Base-by-base conservation (phyloP, 164 flowering plant species). In the Piper betle region DNA sequence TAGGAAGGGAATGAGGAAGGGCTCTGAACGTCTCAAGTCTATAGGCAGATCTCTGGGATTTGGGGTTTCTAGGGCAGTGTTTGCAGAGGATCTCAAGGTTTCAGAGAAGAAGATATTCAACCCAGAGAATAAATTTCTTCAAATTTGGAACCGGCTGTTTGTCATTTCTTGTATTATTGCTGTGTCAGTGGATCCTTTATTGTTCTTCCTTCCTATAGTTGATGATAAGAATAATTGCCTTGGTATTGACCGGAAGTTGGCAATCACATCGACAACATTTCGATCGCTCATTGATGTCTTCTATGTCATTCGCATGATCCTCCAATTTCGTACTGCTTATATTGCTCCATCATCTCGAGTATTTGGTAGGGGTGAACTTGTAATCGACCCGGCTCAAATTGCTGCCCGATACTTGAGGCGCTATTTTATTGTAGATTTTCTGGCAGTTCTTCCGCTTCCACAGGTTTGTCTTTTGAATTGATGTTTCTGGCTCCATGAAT, bases 321-420 rank as follows among this genome's bases (percentile, higher is more conserved):
- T 94, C 52, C 96, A 88, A 64, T 94, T 91, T 64, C 87, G 96
- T 25, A 94, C 97, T 33, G 99, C 96, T 62, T 94, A 79, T 68
- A 88, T 94, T 77, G 99, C 99, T 39, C 99, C 97, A 54, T 85
- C 96, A 57, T 94, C 99, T 70, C 84, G 97, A 64, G 99, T 91
- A 52, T 94, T 94, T 76, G 99, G 99, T 55, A 80, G 97, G 55
- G 99, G 99, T 68, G 99, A 86, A 79, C 99, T 94, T 71, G 97
- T 91, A 48, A 84, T 88, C 62, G 91, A 91, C 76, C 82, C 93
- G 68, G 80, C 79, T 71, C 75, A 84, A 69, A 94, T 94, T 64
- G 99, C 99, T 10, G 85, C 79, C 70, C 76, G 90, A 46, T 94
- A 94, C 72, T 64, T 94, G 80, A 79, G 72, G 59, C 66, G 77